phyloP scores from a whole-genome alignment of 208 protist genomes.

The Porcisia hertigi region DNA sequence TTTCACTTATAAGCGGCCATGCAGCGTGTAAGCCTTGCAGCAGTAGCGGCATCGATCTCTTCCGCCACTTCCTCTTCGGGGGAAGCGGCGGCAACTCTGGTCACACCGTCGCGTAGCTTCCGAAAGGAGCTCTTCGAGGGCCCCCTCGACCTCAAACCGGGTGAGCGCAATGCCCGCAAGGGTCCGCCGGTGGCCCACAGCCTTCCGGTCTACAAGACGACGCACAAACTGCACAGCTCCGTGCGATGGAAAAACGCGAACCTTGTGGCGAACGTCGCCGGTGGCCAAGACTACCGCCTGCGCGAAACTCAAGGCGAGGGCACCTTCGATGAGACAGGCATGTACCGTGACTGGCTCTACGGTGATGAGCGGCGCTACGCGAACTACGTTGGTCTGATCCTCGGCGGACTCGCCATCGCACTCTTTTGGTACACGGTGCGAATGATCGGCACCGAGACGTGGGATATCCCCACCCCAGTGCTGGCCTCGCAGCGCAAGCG shows the following conservation, averaged over 20 bases:
- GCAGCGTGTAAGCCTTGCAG: constrained; percentile 4
- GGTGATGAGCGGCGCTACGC: constrained; percentile 86
- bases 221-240: constrained; percentile 81
- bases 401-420: constrained; percentile 51
- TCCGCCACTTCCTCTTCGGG: background rate
- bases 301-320: constrained; percentile 85
- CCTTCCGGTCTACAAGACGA: constrained; percentile 87
- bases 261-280: constrained; percentile 79
- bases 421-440: constrained; percentile 88
- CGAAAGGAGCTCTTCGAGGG: constrained; percentile 87
- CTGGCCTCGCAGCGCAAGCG: constrained; percentile 73
- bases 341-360: constrained; percentile 92
- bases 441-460: constrained; percentile 79
- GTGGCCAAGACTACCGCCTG: constrained; percentile 81
- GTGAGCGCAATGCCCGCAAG: constrained; percentile 70
- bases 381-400: constrained; percentile 77
- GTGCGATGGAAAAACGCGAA: constrained; percentile 89
- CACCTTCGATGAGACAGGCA: constrained; percentile 81
- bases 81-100: constrained; percentile 4
- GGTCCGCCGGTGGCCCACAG: constrained; percentile 85
- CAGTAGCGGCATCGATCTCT: background rate
- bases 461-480: constrained; percentile 86
- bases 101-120: constrained; percentile 43
- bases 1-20: background rate
- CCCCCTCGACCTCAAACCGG: constrained; percentile 77